phyloP scores from a whole-genome alignment of 257 asterid genomes.

The Solanum pennellii region DNA sequence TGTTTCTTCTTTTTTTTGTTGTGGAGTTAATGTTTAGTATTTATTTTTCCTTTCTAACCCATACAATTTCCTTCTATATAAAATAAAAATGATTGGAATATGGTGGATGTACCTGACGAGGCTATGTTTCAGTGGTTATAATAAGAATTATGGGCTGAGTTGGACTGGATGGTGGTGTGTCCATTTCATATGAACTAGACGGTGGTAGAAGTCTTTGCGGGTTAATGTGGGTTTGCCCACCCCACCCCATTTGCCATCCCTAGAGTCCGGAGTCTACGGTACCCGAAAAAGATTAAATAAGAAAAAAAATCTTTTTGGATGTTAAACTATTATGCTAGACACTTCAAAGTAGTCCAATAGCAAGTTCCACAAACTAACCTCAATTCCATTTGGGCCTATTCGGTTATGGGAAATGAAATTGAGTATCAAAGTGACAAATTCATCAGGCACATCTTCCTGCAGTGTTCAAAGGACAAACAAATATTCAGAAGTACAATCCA shows the following conservation, averaged over 20 bases:
- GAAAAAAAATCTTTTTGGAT: not conserved
- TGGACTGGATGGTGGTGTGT: not conserved
- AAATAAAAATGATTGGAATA: not conserved
- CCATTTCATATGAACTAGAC: not conserved
- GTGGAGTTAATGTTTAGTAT: not conserved
- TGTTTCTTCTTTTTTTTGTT: not conserved
- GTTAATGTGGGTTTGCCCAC: not conserved
- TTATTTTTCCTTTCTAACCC: not conserved
- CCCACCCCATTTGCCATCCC: no score
- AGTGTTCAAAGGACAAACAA: constrained; percentile 4
- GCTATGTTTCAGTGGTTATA: not conserved
- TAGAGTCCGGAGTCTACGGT: not conserved
- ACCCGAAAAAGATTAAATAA: not conserved
- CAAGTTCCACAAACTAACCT: constrained; percentile 41
- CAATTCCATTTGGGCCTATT: constrained; percentile 70
- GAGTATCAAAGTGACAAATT: constrained; percentile 56
- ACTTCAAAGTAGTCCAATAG: not conserved
- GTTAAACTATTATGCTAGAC: not conserved
- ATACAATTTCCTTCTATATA: not conserved
- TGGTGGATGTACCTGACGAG: not conserved
- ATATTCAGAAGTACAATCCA: not conserved
- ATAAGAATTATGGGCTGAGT: not conserved
- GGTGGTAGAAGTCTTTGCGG: not conserved
- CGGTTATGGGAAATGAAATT: constrained; percentile 69
- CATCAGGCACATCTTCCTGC: constrained; percentile 95